Conservation (phyloP, 106 monocot species). For the Phalaenopsis equestris region DNA sequence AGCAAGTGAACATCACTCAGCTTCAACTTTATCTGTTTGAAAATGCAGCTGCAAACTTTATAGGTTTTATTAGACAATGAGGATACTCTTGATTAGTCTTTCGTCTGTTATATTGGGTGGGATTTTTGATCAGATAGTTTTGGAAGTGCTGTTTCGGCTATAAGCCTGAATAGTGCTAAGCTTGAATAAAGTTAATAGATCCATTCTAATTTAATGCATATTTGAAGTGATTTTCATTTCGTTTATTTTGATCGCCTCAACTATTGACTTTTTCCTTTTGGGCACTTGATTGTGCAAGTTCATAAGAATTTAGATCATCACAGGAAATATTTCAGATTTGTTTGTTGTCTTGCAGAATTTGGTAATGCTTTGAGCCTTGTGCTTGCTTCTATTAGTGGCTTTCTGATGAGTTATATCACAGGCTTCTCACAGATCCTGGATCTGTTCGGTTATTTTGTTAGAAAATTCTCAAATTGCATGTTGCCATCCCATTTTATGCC, state of each 20-base stretch:
- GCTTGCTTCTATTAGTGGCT: background rate
- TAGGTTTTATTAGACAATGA: background rate
- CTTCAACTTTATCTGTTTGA: background rate
- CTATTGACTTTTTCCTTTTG: background rate
- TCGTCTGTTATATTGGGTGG: too few relatives aligned
- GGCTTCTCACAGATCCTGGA: background rate
- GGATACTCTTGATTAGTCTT: too few relatives aligned
- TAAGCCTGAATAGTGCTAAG: too few relatives aligned
- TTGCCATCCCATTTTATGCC: background rate
- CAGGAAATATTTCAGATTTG: background rate
- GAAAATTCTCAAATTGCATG: background rate
- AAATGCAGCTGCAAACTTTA: background rate
- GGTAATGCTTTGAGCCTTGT: background rate
- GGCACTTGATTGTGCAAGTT: background rate
- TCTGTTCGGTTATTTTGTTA: background rate
- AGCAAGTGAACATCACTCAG: background rate
- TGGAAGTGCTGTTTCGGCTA: too few relatives aligned
- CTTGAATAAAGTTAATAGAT: background rate
- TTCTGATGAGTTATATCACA: background rate
- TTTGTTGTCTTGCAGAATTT: background rate
- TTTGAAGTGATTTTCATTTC: constrained; percentile 1
- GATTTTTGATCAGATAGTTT: too few relatives aligned
- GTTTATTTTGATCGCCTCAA: background rate
- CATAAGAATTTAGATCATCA: background rate
- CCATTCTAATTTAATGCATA: background rate